These are phyloP conservation scores for Stemphylium vesicarium DNA, from an alignment of 2,329 filamentous ascomycete species.

Conservation along the genomic window DNA sequence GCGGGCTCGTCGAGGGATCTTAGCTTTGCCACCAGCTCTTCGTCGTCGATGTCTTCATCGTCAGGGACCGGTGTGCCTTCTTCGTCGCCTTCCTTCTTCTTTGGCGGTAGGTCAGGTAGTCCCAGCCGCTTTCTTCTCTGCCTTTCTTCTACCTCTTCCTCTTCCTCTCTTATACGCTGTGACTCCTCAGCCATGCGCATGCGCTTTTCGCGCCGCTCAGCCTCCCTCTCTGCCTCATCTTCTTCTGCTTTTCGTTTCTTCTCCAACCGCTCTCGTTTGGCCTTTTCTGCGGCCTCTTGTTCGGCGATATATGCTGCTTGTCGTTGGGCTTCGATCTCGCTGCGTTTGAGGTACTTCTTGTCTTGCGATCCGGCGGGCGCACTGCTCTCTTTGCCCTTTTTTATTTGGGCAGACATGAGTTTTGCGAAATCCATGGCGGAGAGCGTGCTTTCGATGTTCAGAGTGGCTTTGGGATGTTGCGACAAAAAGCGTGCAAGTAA, in stretches of 20 bases:
- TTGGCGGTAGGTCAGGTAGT: slow-evolving; percentile 72
- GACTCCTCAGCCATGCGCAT: slow-evolving; percentile 82
- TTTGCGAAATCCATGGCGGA: slow-evolving; percentile 88
- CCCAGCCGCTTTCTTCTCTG: slow-evolving; percentile 77
- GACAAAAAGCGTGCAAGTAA: neutral
- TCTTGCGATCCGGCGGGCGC: slow-evolving; percentile 40
- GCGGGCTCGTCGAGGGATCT: slow-evolving; percentile 75
- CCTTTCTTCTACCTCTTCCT: slow-evolving; percentile 75
- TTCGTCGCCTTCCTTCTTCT: slow-evolving; percentile 56
- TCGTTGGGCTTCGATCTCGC: slow-evolving; percentile 84
- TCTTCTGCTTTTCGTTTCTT: slow-evolving; percentile 91
- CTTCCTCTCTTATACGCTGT: slow-evolving; percentile 69
- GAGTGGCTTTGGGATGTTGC: neutral
- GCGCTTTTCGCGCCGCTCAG: slow-evolving; percentile 80
- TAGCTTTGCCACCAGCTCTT: slow-evolving; percentile 71
- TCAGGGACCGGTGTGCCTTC: slow-evolving; percentile 49
- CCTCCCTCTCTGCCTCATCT: slow-evolving; percentile 74
- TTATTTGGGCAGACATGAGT: slow-evolving; percentile 90
- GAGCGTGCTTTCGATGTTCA: neutral
- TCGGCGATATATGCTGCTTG: slow-evolving; percentile 81
- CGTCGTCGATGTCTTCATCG: slow-evolving; percentile 71
- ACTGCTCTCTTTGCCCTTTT: slow-evolving; percentile 70
- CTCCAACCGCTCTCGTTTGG: slow-evolving; percentile 71
- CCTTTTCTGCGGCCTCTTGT: slow-evolving; percentile 74
- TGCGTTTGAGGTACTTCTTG: slow-evolving; percentile 80